A percentile compares a stretch with the other conserved stretches of the same genome.
phyloP scores from a whole-genome alignment of 768 basidiomycete genomes.

The Agaricus subrufescens region DNA sequence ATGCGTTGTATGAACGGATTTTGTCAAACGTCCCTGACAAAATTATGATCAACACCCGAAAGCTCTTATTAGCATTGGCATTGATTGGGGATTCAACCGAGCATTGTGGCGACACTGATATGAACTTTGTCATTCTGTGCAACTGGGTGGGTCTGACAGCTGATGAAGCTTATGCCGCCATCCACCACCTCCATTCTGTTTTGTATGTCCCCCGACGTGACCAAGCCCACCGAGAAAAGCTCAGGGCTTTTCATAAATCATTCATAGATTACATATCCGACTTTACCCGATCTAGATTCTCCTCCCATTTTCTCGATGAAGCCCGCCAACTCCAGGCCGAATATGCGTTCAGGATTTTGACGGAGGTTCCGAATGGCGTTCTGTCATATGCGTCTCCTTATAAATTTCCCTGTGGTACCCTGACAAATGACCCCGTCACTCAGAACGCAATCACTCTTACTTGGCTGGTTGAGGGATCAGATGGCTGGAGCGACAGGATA shows the following conservation, averaged over 20 bases:
- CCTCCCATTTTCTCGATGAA: background rate
- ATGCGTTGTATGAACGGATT: slow-evolving; percentile 5
- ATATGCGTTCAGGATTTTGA: background rate
- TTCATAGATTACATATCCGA: background rate
- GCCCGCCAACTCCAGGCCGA: background rate
- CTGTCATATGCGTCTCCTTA: too few species aligned
- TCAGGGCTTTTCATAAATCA: background rate
- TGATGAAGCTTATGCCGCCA: background rate
- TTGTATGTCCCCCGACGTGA: background rate
- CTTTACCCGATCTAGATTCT: background rate
- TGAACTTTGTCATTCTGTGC: background rate
- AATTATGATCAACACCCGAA: background rate
- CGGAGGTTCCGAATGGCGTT: too few species aligned
- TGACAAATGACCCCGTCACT: too few species aligned
- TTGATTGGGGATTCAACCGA: background rate
- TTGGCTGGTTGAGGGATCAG: too few species aligned
- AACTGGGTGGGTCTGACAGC: background rate
- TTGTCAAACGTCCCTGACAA: background rate
- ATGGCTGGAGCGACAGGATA: too few species aligned
- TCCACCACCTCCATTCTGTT: background rate
- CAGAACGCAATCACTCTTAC: too few species aligned
- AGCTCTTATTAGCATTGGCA: background rate
- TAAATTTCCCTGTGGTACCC: too few species aligned
- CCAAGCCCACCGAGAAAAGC: background rate
- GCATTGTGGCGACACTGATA: too few species aligned